Conservation (phyloP, 208 protist species). For the Trichomonas gallinae region DNA sequence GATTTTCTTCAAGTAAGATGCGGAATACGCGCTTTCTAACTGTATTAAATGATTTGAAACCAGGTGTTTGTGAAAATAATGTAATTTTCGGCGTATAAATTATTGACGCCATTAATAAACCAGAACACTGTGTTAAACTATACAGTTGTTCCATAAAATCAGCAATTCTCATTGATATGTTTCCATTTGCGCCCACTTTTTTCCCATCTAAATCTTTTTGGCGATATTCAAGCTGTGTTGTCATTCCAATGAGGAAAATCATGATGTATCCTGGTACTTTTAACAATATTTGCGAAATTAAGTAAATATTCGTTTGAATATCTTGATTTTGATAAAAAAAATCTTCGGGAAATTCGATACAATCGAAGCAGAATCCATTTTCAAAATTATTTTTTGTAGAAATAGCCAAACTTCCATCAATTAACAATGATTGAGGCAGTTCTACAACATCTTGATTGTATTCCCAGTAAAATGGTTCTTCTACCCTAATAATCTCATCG, state of each 20-base stretch:
- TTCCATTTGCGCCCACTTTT: not conserved
- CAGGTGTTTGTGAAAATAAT: not conserved
- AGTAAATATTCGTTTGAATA: not conserved
- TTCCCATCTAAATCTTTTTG: not conserved
- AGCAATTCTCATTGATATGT: not conserved
- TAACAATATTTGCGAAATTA: not conserved
- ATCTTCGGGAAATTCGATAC: not conserved
- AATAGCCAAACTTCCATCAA: not conserved
- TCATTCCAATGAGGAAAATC: not conserved
- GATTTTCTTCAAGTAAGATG: not conserved
- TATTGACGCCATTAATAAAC: not conserved
- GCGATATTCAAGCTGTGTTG: not conserved
- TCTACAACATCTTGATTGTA: not conserved
- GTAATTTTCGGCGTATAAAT: not conserved
- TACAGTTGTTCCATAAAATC: not conserved
- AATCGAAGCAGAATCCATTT: not conserved
- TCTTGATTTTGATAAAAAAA: not conserved
- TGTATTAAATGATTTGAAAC: not conserved
- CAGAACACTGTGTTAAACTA: not conserved
- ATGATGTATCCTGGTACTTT: not conserved
- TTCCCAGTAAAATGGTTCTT: not conserved
- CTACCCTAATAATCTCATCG: not conserved
- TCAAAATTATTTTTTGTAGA: not conserved
- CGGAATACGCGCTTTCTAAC: not conserved
- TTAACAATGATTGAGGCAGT: not conserved